Percentiles rank a stretch among this genome's conserved stretches.
Conservation (phyloP, 768 basidiomycete species). For the Mycena haematopus region DNA sequence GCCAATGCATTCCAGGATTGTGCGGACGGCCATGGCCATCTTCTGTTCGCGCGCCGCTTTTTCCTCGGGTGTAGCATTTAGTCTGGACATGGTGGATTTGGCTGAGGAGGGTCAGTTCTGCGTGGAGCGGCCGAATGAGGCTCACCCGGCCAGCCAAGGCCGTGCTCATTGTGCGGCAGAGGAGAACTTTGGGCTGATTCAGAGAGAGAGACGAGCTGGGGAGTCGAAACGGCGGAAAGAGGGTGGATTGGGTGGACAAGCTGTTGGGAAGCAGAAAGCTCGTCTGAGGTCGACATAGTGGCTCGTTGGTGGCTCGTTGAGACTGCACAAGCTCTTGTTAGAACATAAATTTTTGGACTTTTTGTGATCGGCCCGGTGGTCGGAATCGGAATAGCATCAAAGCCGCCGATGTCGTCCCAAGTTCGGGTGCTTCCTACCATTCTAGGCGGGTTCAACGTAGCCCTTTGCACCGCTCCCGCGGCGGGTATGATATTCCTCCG, state of each 20-base stretch:
- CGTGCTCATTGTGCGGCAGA: slow-evolving; percentile 52
- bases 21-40: slow-evolving; percentile 85
- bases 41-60: slow-evolving; percentile 73
- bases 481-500: slow-evolving; percentile 54
- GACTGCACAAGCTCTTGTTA: not conserved
- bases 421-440: not conserved
- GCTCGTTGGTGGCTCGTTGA: slow-evolving; percentile 4
- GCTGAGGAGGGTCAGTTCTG: slow-evolving; percentile 52
- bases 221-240: slow-evolving; percentile 71
- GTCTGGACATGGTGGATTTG: slow-evolving; percentile 86
- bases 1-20: slow-evolving; percentile 95
- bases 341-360: too few relatives aligned
- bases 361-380: too few relatives aligned
- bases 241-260: slow-evolving; percentile 56
- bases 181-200: slow-evolving; percentile 49
- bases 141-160: slow-evolving; percentile 93
- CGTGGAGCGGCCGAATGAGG: slow-evolving; percentile 17
- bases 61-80: slow-evolving; percentile 81
- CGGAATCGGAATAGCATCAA: too few relatives aligned
- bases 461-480: slow-evolving; percentile 49
- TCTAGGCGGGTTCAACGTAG: not conserved
- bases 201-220: slow-evolving; percentile 36
- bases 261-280: slow-evolving; percentile 5
- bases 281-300: slow-evolving; percentile 1
- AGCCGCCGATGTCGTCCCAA: not conserved